A percentile compares a stretch with the other conserved stretches of the same genome.
These are phyloP conservation scores for Colletotrichum tamarilloi DNA, from an alignment of 2,329 filamentous ascomycete species.

Conservation along the genomic window DNA sequence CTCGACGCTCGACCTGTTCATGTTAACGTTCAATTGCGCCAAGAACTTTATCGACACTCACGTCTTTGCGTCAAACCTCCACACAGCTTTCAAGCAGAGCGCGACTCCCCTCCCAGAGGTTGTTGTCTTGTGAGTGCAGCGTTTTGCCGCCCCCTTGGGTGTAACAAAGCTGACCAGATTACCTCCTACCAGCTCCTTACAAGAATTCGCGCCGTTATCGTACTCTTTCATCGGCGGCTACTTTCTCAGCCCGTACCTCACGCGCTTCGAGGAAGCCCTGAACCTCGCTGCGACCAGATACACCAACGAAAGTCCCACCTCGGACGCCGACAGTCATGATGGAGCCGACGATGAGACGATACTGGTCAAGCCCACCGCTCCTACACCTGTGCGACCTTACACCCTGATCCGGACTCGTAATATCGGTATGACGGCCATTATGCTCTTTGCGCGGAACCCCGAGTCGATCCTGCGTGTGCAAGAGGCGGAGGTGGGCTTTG, in stretches of 20 bases:
- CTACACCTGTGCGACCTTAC: constrained; percentile 61
- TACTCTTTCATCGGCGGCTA: constrained; percentile 88
- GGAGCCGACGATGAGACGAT: constrained; percentile 35
- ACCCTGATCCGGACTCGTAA: constrained; percentile 77
- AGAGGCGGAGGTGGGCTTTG: constrained; percentile 86
- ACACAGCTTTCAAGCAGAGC: constrained; percentile 65
- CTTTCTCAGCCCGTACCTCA: constrained; percentile 80
- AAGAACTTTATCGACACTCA: constrained; percentile 76
- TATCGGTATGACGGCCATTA: constrained; percentile 88
- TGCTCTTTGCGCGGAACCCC: constrained; percentile 81
- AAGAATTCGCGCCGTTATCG: constrained; percentile 89
- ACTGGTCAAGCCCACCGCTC: constrained; percentile 33
- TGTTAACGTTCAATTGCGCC: constrained; percentile 92
- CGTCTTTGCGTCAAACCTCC: constrained; percentile 78
- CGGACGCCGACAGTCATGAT: constrained; percentile 38
- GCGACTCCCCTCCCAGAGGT: constrained; percentile 61
- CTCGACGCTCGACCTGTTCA: constrained; percentile 74
- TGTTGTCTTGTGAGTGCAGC: constrained; percentile 64
- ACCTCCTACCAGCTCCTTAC: constrained; percentile 71
- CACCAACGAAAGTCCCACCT: constrained; percentile 29
- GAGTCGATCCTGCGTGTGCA: constrained; percentile 73
- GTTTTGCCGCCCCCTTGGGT: background rate
- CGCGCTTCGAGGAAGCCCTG: constrained; percentile 77
- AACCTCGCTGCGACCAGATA: constrained; percentile 70
- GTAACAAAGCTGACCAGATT: background rate